phyloP scores from a whole-genome alignment of 2,329 filamentous ascomycete genomes.

The Ophiostoma australiae region DNA sequence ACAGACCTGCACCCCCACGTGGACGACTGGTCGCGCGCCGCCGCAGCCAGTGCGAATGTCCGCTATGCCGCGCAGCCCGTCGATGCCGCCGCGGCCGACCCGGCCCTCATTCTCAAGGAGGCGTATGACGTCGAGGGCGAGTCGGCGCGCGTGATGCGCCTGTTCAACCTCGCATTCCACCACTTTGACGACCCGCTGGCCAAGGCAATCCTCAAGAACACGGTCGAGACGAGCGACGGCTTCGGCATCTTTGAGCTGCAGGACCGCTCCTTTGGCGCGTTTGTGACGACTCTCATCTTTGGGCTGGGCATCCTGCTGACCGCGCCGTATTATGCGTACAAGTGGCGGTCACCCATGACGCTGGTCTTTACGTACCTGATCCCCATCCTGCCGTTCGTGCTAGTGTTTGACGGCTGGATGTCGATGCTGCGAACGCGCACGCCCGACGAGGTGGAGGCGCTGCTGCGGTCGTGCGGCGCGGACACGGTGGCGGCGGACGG shows the following conservation, averaged over 20 bases:
- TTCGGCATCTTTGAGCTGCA: conserved; percentile 74
- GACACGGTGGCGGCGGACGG: conserved; percentile 31
- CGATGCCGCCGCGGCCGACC: conserved; percentile 60
- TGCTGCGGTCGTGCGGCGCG: conserved; percentile 53
- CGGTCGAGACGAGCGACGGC: conserved; percentile 59
- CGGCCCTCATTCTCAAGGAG: conserved; percentile 39
- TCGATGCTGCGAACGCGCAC: conserved; percentile 64
- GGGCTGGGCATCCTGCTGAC: conserved; percentile 48
- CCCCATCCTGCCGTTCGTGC: conserved; percentile 61
- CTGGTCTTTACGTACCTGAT: conserved; percentile 63
- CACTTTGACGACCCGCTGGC: conserved; percentile 66
- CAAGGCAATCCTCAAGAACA: conserved; percentile 56
- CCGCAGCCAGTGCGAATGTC: conserved; percentile 50
- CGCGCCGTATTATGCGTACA: conserved; percentile 51
- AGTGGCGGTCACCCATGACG: conserved; percentile 48
- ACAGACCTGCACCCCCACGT: conserved; percentile 63
- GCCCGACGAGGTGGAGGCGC: conserved; percentile 56
- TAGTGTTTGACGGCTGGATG: conserved; percentile 65
- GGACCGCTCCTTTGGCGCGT: conserved; percentile 53
- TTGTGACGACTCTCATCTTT: conserved; percentile 50
- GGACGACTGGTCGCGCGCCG: conserved; percentile 53
- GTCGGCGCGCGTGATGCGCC: conserved; percentile 47
- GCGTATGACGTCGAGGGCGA: conserved; percentile 15
- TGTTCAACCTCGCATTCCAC: conserved; percentile 73
- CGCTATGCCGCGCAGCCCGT: conserved; percentile 57